Evolutionary conservation across 257 asterid species (phyloP), one percentile per base, ranked within the genome.

Genomic region (Handroanthus guayacan): DNA sequence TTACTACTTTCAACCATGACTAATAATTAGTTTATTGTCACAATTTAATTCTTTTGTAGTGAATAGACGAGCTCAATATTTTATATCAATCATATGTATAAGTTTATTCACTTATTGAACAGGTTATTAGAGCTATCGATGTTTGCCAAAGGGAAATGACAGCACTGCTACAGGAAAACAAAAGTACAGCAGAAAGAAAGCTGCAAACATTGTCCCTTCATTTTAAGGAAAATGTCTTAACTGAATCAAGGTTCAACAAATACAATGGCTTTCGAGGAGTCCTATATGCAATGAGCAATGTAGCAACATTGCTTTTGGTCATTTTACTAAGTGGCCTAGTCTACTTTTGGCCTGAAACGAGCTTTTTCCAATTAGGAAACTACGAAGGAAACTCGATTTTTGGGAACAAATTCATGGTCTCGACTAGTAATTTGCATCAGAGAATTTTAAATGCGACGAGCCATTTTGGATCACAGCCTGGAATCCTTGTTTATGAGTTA

Each of bases 231-330:
- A 61, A 20, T 44, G 76, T 81, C 5, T 5, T 82, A 63, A 68
- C 85, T 10, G 94, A 86, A 74, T 85, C 93, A 18, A 88, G 85
- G 81, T 82, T 86, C 84, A 91, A 84, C 62, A 90, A 88, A 34
- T 91, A 88, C 87, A 90, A 79, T 5, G 96, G 97, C 0, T 92
- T 92, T 51, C 73, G 91, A 68, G 96, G 93, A 41, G 96, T 89
- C n/a, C 75, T 91, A 0, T 75, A 88, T 58, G 94, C 96, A 14
- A 88, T 87, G 92, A 86, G 90, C 78, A 87, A 83, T n/a, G 97
- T 87, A 0, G 89, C 79, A 67, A 87, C 98, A 36, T 81, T 91
- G 82, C 94, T 91, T 50, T 56, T 93, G 12, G 71, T 79, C 18
- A 91, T 93, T 62, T 64, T 92, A 64, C 60, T 88, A 12, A 90